Conservation (phyloP, 139 green algal genomes). For the Chlamydomonas eustigma region DNA sequence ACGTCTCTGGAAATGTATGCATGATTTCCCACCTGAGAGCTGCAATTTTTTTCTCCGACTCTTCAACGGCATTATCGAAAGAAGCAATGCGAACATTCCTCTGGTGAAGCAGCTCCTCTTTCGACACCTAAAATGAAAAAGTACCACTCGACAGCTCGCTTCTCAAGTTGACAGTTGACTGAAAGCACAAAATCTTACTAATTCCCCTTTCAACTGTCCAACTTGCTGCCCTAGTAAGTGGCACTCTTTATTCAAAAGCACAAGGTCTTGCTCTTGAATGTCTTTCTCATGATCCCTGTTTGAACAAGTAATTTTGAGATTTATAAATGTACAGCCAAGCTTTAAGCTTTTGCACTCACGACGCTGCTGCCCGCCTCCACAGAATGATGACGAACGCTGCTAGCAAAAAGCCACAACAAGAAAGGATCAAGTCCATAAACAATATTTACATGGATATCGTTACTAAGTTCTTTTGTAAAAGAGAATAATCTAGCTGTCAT, state of each 20-base stretch:
- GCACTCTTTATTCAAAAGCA: background rate
- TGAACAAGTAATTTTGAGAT: background rate
- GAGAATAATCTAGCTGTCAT: too few species aligned
- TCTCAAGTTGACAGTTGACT: background rate
- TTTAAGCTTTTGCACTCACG: background rate
- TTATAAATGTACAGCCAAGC: too few species aligned
- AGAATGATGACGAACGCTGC: background rate
- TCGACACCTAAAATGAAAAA: background rate
- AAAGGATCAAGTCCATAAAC: background rate
- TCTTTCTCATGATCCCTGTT: conserved; percentile 1
- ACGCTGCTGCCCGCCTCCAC: background rate
- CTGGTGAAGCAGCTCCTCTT: background rate
- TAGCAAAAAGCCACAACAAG: background rate
- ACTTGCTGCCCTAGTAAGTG: background rate
- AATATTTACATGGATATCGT: too few species aligned
- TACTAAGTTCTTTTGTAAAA: too few species aligned
- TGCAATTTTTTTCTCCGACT: background rate
- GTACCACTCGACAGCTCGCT: background rate
- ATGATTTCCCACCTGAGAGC: background rate
- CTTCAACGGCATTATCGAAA: background rate
- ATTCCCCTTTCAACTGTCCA: background rate
- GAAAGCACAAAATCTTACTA: background rate
- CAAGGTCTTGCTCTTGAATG: background rate
- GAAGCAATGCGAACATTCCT: background rate
- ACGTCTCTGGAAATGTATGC: background rate